Evolutionary conservation across 805 yeast species (phyloP), one percentile per base, ranked within the genome.

Genomic region (Myxozyma vanderwaltii): DNA sequence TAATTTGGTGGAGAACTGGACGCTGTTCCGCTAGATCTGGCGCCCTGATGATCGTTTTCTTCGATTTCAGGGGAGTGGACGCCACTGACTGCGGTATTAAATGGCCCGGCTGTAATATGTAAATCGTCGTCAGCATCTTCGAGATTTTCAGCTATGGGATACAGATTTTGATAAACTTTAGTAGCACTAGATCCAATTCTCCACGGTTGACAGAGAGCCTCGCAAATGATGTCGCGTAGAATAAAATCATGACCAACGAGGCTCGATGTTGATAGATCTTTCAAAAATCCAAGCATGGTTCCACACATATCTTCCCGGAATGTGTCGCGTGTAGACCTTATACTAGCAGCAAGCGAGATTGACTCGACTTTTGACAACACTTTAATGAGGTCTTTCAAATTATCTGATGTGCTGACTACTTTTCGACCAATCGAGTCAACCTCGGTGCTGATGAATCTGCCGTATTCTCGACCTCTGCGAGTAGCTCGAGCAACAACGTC

Each of bases 271-370:
- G 86, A 76, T 27, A 90, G 71, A 40, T 83, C 86, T 27, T 74
- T 71, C 4, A 89, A 69, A 91, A 94, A 87, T n/a, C 70, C 67
- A 5, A 88, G 70, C 19, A 89, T 82, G 61, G 86, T 90, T 43
- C 82, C 85, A 65, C 87, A 85, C 88, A 88, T 84, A 58, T 87
- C 91, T 69, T 90, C 96, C 53, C 94, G 76, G 69, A 88, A 86
- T 5, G 82, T 75, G 68, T 89, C 96, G 57, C 91, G 75, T 17
- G 82, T 77, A 53, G 85, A 81, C 56, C 89, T 75, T 15, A 90
- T 84, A 49, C 88, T 81, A 1, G 86, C 79, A 1, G 86, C 81
- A 19, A 88, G 75, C 0, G 91, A 91, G 0, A 89, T 85, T 0
- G 83, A 74, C 23, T 82, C 81, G 31, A 89, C 72, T 2, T 79